These are phyloP conservation scores for Simplicillium aogashimaense DNA, from an alignment of 2,329 filamentous ascomycete genomes.

Conservation along the genomic window DNA sequence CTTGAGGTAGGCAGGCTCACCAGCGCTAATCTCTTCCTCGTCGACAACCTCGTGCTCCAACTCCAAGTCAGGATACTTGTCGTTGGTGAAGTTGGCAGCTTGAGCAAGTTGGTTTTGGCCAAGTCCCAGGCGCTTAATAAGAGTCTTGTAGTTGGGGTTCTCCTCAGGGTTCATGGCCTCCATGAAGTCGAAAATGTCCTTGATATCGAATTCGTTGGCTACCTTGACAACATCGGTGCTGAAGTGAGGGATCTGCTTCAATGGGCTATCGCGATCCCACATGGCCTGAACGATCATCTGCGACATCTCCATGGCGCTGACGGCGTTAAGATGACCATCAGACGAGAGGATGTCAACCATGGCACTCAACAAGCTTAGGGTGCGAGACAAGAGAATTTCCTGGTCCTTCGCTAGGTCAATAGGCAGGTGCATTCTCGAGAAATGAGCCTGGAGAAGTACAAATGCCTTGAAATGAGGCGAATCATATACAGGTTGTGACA, in stretches of 20 bases:
- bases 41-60: conserved; percentile 83
- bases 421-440: conserved; percentile 92
- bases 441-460: conserved; percentile 93
- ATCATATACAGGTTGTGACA: conserved; percentile 75
- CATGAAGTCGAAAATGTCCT: conserved; percentile 96
- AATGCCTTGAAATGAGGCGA: conserved; percentile 99
- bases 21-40: conserved; percentile 67
- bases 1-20: conserved; percentile 71
- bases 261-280: conserved; percentile 95
- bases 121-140: conserved; percentile 71
- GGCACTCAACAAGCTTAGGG: conserved; percentile 79
- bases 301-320: conserved; percentile 98
- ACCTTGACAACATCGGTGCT: conserved; percentile 72
- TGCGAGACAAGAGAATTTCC: conserved; percentile 74
- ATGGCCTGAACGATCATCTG: conserved; percentile 99
- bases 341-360: conserved; percentile 93
- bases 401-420: conserved; percentile 95
- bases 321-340: conserved; percentile 91
- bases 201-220: conserved; percentile 72
- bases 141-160: conserved; percentile 67
- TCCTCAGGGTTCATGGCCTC: conserved; percentile 96
- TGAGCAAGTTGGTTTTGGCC: conserved; percentile 74
- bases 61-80: conserved; percentile 91
- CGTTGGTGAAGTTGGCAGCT: conserved; percentile 91
- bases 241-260: conserved; percentile 98